phyloP scores from a whole-genome alignment of 805 yeast genomes.

The Soucietia sequanensis region DNA sequence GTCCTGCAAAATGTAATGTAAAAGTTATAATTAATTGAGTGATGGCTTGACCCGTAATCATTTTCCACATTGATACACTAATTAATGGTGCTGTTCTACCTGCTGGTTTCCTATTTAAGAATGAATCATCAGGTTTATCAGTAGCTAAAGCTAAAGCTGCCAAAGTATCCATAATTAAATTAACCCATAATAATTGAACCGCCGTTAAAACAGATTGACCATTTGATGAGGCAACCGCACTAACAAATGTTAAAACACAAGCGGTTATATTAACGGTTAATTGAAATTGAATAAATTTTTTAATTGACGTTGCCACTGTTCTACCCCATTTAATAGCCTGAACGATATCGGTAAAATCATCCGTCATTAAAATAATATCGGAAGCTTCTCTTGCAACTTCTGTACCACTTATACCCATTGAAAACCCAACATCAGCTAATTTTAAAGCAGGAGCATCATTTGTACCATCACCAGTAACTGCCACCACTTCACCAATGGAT shows the following conservation, averaged over 20 bases:
- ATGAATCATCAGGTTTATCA: conserved; percentile 87
- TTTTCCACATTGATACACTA: conserved; percentile 95
- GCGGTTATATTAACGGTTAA: conserved; percentile 96
- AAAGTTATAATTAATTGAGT: conserved; percentile 82
- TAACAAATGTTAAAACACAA: conserved; percentile 87
- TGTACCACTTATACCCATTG: conserved; percentile 98
- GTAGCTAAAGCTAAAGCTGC: conserved; percentile 98
- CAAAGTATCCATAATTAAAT: conserved; percentile 95
- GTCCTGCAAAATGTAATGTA: conserved; percentile 77
- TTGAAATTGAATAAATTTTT: conserved; percentile 95
- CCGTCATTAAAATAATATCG: conserved; percentile 88
- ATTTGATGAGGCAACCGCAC: conserved; percentile 81
- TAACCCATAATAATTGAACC: conserved; percentile 96
- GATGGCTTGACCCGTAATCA: conserved; percentile 86
- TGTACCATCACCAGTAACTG: conserved; percentile 98
- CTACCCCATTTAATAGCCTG: conserved; percentile 99
- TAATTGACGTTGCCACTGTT: conserved; percentile 90
- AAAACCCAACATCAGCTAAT: conserved; percentile 95
- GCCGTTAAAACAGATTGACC: conserved; percentile 92
- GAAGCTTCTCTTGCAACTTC: conserved; percentile 99
- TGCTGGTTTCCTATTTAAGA: conserved; percentile 78
- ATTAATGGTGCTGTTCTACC: conserved; percentile 80
- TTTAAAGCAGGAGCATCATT: conserved; percentile 98
- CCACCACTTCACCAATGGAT: conserved; percentile 86
- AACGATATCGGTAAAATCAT: conserved; percentile 91